Evolutionary conservation across 2,329 filamentous ascomycete genomes (phyloP), one percentile per base, ranked within the genome.

Genomic region (Apiospora kogelbergensis): DNA sequence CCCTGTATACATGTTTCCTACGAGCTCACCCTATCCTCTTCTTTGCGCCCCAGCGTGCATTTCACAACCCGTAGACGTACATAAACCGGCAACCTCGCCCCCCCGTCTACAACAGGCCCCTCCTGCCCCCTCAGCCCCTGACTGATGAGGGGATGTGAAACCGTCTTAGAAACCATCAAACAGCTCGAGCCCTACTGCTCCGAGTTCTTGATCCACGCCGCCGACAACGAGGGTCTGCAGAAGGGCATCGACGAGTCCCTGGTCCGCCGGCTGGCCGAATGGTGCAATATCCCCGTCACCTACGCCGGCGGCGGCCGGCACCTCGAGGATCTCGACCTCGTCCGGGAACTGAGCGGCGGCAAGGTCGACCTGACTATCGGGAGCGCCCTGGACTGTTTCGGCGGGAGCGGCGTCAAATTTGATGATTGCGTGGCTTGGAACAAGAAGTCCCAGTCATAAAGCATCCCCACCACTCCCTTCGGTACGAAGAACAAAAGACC

Each of bases 161-260:
- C 0, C n/a, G 63, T 24, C n/a, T 13, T 17, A 97, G 95, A 93
- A 73, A 93, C 92, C 6, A 97, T 98, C 76, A 85, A 86, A 68
- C 83, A 88, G 48, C 87, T 98, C 30, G 93, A 97, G 76, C 94
- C 94, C 6, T 96, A 96, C 81, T 98, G 96, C 83, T 94, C 93
- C 71, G 96, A 99, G 80, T 98, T 99, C 77, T 88, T 99, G 67
- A 96, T 99, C 77, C 96, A 99, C 79, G 96, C 96, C 20, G 96
- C 96, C 53, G 96, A 99, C 80, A 96, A 97, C 72, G 96, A 99
- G 81, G 96, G 96, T 15, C 85, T 98, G 57, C 96, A 98, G 80
- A 88, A 89, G 76, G 96, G 96, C 63, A 93, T 99, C 72, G 96
- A 99, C 75, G 91, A 96, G 79, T 87, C 91, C 73, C 86, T 99